These are phyloP conservation scores for Cercospora janseana DNA, from an alignment of 2,329 filamentous ascomycete species.

Conservation along the genomic window DNA sequence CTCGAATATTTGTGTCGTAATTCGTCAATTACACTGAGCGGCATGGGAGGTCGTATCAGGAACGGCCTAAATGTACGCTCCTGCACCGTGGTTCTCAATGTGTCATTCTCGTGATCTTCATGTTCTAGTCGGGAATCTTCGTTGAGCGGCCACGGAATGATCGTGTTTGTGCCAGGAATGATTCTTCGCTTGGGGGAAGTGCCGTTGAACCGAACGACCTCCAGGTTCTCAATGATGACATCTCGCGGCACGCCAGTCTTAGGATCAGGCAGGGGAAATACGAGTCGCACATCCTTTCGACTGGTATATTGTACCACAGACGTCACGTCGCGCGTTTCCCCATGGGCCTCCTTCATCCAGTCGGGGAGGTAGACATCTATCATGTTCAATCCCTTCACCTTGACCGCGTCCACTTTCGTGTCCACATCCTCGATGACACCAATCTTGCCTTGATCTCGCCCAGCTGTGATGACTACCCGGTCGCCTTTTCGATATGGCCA, in stretches of 20 bases:
- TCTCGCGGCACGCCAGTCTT: slow-evolving; percentile 66
- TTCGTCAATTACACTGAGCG: slow-evolving; percentile 75
- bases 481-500: slow-evolving; percentile 57
- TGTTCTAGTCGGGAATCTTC: slow-evolving; percentile 43
- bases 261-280: slow-evolving; percentile 69
- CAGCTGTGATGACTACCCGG: slow-evolving; percentile 76
- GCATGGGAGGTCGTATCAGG: slow-evolving; percentile 74
- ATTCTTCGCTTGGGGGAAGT: too few species aligned
- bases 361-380: slow-evolving; percentile 45
- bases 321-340: slow-evolving; percentile 36
- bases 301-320: slow-evolving; percentile 46
- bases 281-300: slow-evolving; percentile 74
- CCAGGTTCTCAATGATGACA: slow-evolving; percentile 63
- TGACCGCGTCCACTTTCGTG: slow-evolving; percentile 35
- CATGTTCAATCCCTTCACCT: slow-evolving; percentile 43
- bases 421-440: slow-evolving; percentile 63
- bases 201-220: slow-evolving; percentile 31
- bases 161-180: slow-evolving; percentile 68
- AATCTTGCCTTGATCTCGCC: slow-evolving; percentile 80
- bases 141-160: slow-evolving; percentile 70
- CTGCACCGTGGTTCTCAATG: slow-evolving; percentile 72
- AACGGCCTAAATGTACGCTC: slow-evolving; percentile 74
- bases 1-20: slow-evolving; percentile 77
- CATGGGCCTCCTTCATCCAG: slow-evolving; percentile 44
- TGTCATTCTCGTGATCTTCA: slow-evolving; percentile 65